Evolutionary conservation across 2,329 filamentous ascomycete genomes (phyloP), one percentile per base, ranked within the genome.

Genomic region (Emydomyces testavorans): DNA sequence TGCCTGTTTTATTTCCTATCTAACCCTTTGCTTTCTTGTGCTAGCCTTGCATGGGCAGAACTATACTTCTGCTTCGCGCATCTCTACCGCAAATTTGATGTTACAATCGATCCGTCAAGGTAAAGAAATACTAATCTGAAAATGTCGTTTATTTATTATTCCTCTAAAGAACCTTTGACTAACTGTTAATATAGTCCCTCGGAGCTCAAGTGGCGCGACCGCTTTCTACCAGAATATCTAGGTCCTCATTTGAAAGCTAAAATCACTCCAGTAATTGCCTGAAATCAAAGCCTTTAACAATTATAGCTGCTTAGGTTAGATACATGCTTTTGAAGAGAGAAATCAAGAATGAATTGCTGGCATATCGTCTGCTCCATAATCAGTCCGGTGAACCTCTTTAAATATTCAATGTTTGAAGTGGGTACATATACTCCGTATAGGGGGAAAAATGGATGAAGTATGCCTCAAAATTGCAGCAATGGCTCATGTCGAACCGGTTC

Each of bases 1-100:
- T 31, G 10, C 3, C 24, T 42, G 5, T 8, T 35, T 46, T 38
- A 46, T 18, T 2, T 13, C 3, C 24, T 42, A 11, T 8, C 43
- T 46, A 46, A 46, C 26, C 2, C n/a, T n/a, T 26, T 10, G 10
- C 15, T 35, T 2, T 23, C 16, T 31, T 24, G 23, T 13, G 23
- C 23, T 18, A 51, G 49, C 21, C 40, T 51, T 16, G 50, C 50
- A 38, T 46, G 42, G 20, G 32, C 41, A 20, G 50, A 51, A 38
- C 7, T 49, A 20, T 51, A 51, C 26, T 24, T 46, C 21, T 41
- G 40, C 21, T 40, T 51, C 31, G 50, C 50, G 1, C 21, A 38
- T 32, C 28, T 51, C 20, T 43, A 26, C 16, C 35, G 46, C n/a
- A 48, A 36, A 35, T 51, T 51, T 21, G 50, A 51, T 10, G 4